These are phyloP conservation scores for Ascochyta pisi DNA, from an alignment of 2,329 filamentous ascomycete species.

Conservation along the genomic window DNA sequence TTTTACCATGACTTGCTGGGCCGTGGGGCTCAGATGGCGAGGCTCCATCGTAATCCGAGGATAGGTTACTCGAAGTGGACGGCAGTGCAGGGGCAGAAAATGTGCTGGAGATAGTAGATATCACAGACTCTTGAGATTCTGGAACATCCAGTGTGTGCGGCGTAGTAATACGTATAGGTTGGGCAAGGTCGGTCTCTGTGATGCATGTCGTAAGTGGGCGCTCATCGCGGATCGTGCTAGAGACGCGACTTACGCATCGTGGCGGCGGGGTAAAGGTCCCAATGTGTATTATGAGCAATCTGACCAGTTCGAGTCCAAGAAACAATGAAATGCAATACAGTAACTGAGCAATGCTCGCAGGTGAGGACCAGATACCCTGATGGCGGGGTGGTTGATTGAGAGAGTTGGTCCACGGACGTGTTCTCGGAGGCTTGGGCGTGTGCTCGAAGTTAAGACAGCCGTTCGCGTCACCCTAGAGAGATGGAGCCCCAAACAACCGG, in stretches of 20 bases:
- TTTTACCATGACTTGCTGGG: slow-evolving; percentile 54
- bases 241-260: slow-evolving; percentile 36
- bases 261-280: slow-evolving; percentile 26
- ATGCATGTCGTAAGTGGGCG: slow-evolving; percentile 27
- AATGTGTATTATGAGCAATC: slow-evolving; percentile 18
- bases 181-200: slow-evolving; percentile 13
- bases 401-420: slow-evolving; percentile 20
- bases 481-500: slow-evolving; percentile 7
- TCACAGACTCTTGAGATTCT: slow-evolving; percentile 44
- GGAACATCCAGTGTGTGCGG: slow-evolving; percentile 15
- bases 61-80: slow-evolving; percentile 33
- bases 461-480: slow-evolving; percentile 17
- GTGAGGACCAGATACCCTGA: slow-evolving; percentile 14
- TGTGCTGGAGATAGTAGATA: slow-evolving; percentile 44
- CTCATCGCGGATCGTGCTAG: slow-evolving; percentile 20
- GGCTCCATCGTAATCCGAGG: slow-evolving; percentile 39
- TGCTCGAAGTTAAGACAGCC: slow-evolving; percentile 23
- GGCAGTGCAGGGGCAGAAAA: slow-evolving; percentile 42
- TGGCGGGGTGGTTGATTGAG: slow-evolving; percentile 18
- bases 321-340: neutral
- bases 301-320: slow-evolving; percentile 8
- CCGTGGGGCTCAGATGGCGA: slow-evolving; percentile 37
- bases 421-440: slow-evolving; percentile 21
- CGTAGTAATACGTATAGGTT: slow-evolving; percentile 9
- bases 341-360: slow-evolving; percentile 4